Evolutionary conservation across 2,329 filamentous ascomycete genomes (phyloP).

Genomic region (Leptoxyphium fumago): DNA sequence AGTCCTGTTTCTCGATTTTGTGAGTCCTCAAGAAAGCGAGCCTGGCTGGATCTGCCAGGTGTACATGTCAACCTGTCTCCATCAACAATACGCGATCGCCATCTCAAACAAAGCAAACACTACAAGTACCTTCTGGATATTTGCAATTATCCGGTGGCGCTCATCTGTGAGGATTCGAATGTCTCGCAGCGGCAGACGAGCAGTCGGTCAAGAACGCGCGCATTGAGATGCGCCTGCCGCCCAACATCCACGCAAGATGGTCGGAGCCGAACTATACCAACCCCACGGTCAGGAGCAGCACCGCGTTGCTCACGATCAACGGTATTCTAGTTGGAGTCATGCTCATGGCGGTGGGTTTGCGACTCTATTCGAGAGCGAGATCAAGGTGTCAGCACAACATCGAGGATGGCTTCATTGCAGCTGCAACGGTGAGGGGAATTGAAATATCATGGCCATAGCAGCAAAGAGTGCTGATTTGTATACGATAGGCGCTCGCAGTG

Average conservation of each 20-base stretch:
- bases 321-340: constrained; percentile 24
- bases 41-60: too few relatives aligned
- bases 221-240: constrained; percentile 2
- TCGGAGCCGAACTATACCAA: constrained; percentile 28
- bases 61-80: too few relatives aligned
- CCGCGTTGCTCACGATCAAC: constrained; percentile 26
- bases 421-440: constrained; percentile 21
- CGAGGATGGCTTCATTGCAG: constrained; percentile 27
- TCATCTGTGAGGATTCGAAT: too few relatives aligned
- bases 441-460: not conserved
- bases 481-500: constrained; percentile 21
- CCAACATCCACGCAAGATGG: constrained; percentile 22
- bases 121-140: too few relatives aligned
- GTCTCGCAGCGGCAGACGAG: too few relatives aligned
- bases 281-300: constrained; percentile 23
- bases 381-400: constrained; percentile 29
- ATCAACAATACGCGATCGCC: too few relatives aligned
- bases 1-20: too few relatives aligned
- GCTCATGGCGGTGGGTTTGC: constrained; percentile 20
- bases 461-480: constrained; percentile 5
- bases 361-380: constrained; percentile 26
- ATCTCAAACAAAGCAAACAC: too few relatives aligned
- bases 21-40: too few relatives aligned
- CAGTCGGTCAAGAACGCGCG: not conserved
- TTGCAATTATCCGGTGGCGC: too few relatives aligned